These are phyloP conservation scores for Phytophthora boehmeriae DNA, from an alignment of 352 stramenopile genomes.

Conservation along the genomic window DNA sequence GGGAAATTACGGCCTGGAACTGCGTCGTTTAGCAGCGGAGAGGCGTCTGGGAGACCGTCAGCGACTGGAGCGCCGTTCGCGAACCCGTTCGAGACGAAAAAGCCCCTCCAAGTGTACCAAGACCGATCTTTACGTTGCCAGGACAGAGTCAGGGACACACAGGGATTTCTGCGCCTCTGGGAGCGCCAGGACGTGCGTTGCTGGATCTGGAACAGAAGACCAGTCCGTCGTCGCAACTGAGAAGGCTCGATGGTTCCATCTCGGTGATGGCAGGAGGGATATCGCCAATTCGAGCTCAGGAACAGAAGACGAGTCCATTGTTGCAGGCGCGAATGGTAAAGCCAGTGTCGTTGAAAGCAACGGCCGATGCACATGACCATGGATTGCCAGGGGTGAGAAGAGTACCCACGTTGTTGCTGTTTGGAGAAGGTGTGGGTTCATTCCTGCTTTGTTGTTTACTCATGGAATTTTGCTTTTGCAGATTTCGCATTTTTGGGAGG, in stretches of 20 bases:
- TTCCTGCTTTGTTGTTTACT: neutral
- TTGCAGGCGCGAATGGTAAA: conserved; percentile 32
- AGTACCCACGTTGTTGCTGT: neutral
- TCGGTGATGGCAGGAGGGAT: conserved; percentile 3
- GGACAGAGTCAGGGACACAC: conserved; percentile 12
- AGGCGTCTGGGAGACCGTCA: conserved; percentile 12
- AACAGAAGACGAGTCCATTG: conserved; percentile 40
- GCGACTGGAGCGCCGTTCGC: conserved; percentile 3
- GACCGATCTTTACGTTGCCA: conserved; percentile 20
- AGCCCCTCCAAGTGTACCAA: neutral
- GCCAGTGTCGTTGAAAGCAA: conserved; percentile 23
- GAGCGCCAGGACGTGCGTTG: neutral
- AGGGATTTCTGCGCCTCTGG: conserved; percentile 10
- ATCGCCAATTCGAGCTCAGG: conserved; percentile 15
- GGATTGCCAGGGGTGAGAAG: conserved; percentile 37
- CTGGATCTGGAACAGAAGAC: conserved; percentile 13
- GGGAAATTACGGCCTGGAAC: conserved; percentile 8
- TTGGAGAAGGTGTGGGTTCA: neutral
- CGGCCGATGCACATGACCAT: conserved; percentile 7
- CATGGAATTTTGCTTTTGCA: conserved; percentile 8
- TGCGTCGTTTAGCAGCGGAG: conserved; percentile 23
- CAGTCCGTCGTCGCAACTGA: conserved; percentile 14
- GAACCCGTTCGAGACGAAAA: conserved; percentile 27
- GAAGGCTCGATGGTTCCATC: conserved; percentile 20
- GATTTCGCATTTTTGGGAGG: conserved; percentile 27